Base-by-base conservation (phyloP, 805 yeast genomes). In the Ogataea wickerhamii region DNA sequence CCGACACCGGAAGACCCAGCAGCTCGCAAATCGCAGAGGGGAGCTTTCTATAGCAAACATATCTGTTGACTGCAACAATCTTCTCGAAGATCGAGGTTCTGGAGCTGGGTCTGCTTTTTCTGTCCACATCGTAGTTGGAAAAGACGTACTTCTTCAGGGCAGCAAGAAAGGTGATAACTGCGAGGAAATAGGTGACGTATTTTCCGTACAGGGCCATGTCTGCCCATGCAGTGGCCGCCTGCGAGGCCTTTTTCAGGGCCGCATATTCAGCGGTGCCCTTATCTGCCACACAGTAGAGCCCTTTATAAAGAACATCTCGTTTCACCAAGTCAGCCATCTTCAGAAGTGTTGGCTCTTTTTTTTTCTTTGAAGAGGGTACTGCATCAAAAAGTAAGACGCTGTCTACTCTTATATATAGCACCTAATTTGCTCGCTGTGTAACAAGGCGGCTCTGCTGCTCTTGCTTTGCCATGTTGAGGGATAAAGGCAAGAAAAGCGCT, bases 261-360 rank as follows among this genome's bases (percentile, higher is more conserved):
- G 31, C 40, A 37, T 58, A 68, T 18, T 37, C 52, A 6, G 41
- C 53, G 5, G 55, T 39, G 16, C 40, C 55, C 43, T 34, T 36
- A 41, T 68, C 71, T 13, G 57, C 55, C 5, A 66, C 33, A 50
- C 74, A 70, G 48, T 67, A 67, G 45, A 66, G 47, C 2, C 70
- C 72, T 12, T 67, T 47, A 44, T 50, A 43, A 25, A 40, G 40
- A 1, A 31, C 13, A 29, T 50, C 55, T 43, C 49, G 42, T 29
- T 42, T 39, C 8, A 19, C n/a, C 4, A 28, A 23, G 12, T 18
- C 22, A 29, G 13, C 12, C 32, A 26, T 26, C n/a, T 26, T 26
- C 8, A 12, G 25, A 8, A 22, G 25, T 12, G n/a, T n/a, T n/a
- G n/a, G n/a, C n/a, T n/a, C n/a, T n/a, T n/a, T n/a, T n/a, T n/a